Percentiles rank a stretch among this genome's conserved stretches.
Evolutionary conservation across 2,329 filamentous ascomycete genomes (phyloP).

Genomic region (Scytalidium sp.): DNA sequence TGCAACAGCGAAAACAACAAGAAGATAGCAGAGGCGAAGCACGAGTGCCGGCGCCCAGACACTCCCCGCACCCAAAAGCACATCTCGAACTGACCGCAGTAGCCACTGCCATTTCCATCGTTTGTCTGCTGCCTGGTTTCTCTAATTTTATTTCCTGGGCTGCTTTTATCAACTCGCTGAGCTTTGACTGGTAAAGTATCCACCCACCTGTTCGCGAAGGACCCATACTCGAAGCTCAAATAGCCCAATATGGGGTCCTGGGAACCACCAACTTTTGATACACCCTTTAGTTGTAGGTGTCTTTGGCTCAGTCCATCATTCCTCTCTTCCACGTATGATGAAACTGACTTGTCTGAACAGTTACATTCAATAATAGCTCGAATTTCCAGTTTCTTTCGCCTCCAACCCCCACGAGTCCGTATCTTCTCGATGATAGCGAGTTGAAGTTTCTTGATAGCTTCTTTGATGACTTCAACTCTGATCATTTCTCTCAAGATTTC

Average conservation of each 20-base stretch:
- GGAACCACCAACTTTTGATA: conserved; percentile 51
- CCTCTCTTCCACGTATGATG: not conserved
- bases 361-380: conserved; percentile 41
- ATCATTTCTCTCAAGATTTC: conserved; percentile 46
- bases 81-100: not conserved
- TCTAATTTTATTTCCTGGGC: not conserved
- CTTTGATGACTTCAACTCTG: conserved; percentile 51
- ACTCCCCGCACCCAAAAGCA: not conserved
- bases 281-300: conserved; percentile 68
- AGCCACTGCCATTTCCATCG: not conserved
- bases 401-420: conserved; percentile 62
- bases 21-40: not conserved
- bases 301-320: not conserved
- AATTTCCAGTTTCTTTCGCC: conserved; percentile 47
- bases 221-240: conserved; percentile 56
- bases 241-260: conserved; percentile 58
- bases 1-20: not conserved
- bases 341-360: conserved; percentile 26
- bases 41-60: not conserved
- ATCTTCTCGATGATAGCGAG: conserved; percentile 62
- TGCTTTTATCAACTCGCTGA: not conserved
- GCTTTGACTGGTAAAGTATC: not conserved
- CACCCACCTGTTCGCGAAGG: conserved; percentile 22
- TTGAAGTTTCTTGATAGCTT: conserved; percentile 56
- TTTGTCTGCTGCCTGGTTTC: not conserved